These are phyloP conservation scores for Malassezia equina DNA, from an alignment of 1,284 basidiomycete genomes.

Conservation along the genomic window DNA sequence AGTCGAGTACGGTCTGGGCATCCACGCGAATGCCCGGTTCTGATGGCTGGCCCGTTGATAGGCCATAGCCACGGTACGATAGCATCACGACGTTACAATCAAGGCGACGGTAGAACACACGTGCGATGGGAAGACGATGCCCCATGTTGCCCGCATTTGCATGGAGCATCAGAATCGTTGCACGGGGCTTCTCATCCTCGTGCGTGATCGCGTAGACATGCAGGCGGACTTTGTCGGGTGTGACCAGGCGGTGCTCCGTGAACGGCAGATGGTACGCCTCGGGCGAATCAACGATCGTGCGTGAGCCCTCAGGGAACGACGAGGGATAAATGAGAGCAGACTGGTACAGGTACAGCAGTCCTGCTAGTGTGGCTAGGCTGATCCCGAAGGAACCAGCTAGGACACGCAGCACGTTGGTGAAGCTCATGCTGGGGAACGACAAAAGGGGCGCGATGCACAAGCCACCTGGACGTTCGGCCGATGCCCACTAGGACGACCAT, in stretches of 20 bases:
- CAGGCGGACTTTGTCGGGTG: conserved; percentile 36
- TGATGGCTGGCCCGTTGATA: conserved; percentile 68
- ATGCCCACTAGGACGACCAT: conserved; percentile 6
- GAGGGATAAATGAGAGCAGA: conserved; percentile 41
- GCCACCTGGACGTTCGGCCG: background rate
- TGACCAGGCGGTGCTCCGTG: conserved; percentile 31
- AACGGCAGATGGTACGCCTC: conserved; percentile 39
- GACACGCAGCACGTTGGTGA: conserved; percentile 21
- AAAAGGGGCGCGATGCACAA: background rate
- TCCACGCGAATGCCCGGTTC: conserved; percentile 71
- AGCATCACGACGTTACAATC: conserved; percentile 80
- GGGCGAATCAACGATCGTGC: conserved; percentile 34
- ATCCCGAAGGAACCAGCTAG: conserved; percentile 28
- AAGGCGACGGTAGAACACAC: conserved; percentile 71
- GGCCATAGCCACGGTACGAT: conserved; percentile 81
- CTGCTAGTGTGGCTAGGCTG: conserved; percentile 33
- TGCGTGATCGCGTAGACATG: conserved; percentile 40
- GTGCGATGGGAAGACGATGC: conserved; percentile 79
- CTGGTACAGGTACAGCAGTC: conserved; percentile 43
- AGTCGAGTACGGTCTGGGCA: conserved; percentile 63
- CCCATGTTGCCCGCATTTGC: conserved; percentile 50
- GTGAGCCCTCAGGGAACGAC: conserved; percentile 36
- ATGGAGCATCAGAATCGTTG: conserved; percentile 41
- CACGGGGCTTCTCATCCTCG: conserved; percentile 19
- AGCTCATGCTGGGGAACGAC: conserved; percentile 19